These are phyloP conservation scores for Trifolium subterraneum DNA, from an alignment of 306 rosid species.

Conservation along the genomic window DNA sequence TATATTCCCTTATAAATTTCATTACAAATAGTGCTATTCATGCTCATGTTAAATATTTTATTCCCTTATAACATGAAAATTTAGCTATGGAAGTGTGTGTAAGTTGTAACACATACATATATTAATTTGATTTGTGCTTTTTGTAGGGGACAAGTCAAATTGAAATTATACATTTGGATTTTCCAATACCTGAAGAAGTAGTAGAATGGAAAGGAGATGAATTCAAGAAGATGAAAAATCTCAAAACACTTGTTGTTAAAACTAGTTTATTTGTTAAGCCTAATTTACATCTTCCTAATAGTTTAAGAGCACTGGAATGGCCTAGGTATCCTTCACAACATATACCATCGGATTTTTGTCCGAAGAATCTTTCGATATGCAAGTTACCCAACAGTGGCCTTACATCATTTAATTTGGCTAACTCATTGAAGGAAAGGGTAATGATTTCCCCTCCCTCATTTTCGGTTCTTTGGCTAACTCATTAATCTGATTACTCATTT, in stretches of 20 bases:
- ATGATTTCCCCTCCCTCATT: neutral
- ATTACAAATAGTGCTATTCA: no score
- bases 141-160: conserved; percentile 6
- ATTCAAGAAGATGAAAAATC: neutral
- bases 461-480: no score
- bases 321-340: neutral
- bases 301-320: conserved; percentile 1
- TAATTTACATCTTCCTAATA: neutral
- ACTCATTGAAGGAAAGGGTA: neutral
- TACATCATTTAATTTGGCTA: neutral
- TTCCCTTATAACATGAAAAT: no score
- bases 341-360: neutral
- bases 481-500: neutral
- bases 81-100: no score
- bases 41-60: no score
- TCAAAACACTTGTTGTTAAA: conserved; percentile 1
- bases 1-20: no score
- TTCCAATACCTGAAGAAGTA: neutral
- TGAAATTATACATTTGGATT: neutral
- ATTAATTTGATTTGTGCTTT: neutral
- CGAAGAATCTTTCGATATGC: conserved; percentile 17
- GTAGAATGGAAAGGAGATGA: neutral
- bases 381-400: neutral
- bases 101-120: no score
- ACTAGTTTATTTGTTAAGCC: no score